Evolutionary conservation across 1,139 yeast genomes (phyloP), one percentile per base, ranked within the genome.

Genomic region (Sugiyamaella castrensis): DNA sequence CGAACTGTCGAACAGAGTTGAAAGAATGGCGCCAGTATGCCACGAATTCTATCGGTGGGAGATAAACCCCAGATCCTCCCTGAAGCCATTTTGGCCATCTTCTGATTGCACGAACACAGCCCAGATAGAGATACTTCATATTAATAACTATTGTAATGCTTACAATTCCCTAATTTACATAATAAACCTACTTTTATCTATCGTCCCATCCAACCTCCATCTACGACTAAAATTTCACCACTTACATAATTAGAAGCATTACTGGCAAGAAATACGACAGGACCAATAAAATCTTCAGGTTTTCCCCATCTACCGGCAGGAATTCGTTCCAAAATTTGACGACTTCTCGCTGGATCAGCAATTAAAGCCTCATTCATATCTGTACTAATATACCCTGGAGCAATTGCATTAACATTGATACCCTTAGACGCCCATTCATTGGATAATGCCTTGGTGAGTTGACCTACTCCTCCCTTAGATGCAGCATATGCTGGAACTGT

Each of bases 311-410:
- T 66, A 5, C 73, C 74, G 27, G 71, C 71, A 2, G 83, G 83
- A 42, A 78, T 76, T 56, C 81, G 69, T 32, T 62, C 66, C 49
- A 71, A 54, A 50, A 77, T 68, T 42, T 66, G 65, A 1, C 65
- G 58, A 36, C 65, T 63, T 46, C 71, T 60, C 8, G 58, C 69
- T 24, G 68, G 63, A 52, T 70, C 64, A 12, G 66, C 64, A 36
- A 65, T 57, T 48, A 76, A 60, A 3, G 66, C 67, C 33, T 65
- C 68, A 19, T 77, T 75, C 75, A 79, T 71, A 51, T 77, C 79
- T 1, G 84, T 79, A 29, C 65, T 66, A 50, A 80, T 71, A 53
- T 75, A 79, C 0, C 84, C 84, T 1, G 84, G 84, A 27, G 78
- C 78, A 46, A 80, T 71, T 9, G 77, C 72, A 58, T 80, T 79